Conservation (phyloP, 106 monocot genomes). For the Acorus gramineus region DNA sequence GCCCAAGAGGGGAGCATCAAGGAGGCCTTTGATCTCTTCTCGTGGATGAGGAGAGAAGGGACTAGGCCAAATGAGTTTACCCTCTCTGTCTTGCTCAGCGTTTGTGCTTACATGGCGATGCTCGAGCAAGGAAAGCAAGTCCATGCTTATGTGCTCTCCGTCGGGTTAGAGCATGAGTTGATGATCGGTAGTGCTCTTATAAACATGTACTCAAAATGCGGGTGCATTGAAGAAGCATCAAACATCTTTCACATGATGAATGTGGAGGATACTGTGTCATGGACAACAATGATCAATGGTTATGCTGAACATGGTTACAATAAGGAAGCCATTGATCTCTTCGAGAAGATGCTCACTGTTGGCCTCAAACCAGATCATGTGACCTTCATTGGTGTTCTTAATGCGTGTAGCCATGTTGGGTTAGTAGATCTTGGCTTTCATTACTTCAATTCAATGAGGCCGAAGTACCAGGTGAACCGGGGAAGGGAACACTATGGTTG, state of each 20-base stretch:
- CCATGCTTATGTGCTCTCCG: slow-evolving; percentile 27
- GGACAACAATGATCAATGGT: slow-evolving; percentile 85
- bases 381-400: slow-evolving; percentile 61
- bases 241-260: slow-evolving; percentile 16
- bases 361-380: slow-evolving; percentile 46
- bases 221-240: slow-evolving; percentile 41
- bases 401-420: slow-evolving; percentile 71
- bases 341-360: slow-evolving; percentile 34
- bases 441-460: slow-evolving; percentile 58
- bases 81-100: slow-evolving; percentile 58
- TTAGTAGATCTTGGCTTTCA: slow-evolving; percentile 47
- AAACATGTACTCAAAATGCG: slow-evolving; percentile 77
- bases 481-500: slow-evolving; percentile 85
- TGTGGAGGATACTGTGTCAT: slow-evolving; percentile 37
- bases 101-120: slow-evolving; percentile 38
- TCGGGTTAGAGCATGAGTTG: slow-evolving; percentile 34
- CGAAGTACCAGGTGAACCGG: slow-evolving; percentile 24
- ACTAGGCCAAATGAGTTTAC: slow-evolving; percentile 42
- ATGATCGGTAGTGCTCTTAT: slow-evolving; percentile 57
- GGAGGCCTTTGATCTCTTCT: slow-evolving; percentile 38
- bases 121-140: slow-evolving; percentile 54
- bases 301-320: slow-evolving; percentile 74
- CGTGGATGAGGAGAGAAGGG: slow-evolving; percentile 29
- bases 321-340: slow-evolving; percentile 44
- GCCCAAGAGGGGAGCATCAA: slow-evolving; percentile 34